Evolutionary conservation across 306 rosid species (phyloP).

Genomic region (Malus sylvestris): DNA sequence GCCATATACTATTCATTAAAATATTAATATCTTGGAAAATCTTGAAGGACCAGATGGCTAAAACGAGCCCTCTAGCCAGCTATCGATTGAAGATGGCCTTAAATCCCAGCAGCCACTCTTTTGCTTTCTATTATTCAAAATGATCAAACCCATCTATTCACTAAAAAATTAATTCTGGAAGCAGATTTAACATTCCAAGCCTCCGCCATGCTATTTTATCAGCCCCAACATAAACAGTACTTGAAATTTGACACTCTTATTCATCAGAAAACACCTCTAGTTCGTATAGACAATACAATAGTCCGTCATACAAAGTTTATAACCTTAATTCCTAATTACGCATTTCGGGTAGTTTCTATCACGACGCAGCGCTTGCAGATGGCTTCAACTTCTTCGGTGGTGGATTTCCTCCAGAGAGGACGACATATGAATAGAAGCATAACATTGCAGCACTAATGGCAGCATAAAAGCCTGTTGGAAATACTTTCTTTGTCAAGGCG

Average conservation of each 20-base stretch:
- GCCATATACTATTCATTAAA: too few species aligned
- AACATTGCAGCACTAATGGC: conserved; percentile 83
- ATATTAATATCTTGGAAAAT: too few species aligned
- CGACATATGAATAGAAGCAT: conserved; percentile 72
- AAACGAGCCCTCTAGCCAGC: too few species aligned
- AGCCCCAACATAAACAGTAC: too few species aligned
- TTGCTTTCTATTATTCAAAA: too few species aligned
- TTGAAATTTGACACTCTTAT: background rate
- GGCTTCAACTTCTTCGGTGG: conserved; percentile 86
- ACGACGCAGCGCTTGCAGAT: conserved; percentile 40
- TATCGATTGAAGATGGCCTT: too few species aligned
- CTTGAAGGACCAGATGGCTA: too few species aligned
- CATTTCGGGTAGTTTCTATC: conserved; percentile 21
- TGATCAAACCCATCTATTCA: too few species aligned
- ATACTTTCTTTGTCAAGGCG: conserved; percentile 63
- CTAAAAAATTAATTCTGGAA: too few species aligned
- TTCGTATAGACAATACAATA: conserved; percentile 18
- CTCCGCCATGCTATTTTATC: too few species aligned
- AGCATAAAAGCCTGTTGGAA: conserved; percentile 63
- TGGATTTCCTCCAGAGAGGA: conserved; percentile 81
- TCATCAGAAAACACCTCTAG: background rate
- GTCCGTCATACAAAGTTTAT: background rate
- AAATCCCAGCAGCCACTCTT: too few species aligned
- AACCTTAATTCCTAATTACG: conserved; percentile 8
- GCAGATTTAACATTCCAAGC: too few species aligned